Evolutionary conservation across 2,329 filamentous ascomycete genomes (phyloP).

Genomic region (Elsinoe ampelina): DNA sequence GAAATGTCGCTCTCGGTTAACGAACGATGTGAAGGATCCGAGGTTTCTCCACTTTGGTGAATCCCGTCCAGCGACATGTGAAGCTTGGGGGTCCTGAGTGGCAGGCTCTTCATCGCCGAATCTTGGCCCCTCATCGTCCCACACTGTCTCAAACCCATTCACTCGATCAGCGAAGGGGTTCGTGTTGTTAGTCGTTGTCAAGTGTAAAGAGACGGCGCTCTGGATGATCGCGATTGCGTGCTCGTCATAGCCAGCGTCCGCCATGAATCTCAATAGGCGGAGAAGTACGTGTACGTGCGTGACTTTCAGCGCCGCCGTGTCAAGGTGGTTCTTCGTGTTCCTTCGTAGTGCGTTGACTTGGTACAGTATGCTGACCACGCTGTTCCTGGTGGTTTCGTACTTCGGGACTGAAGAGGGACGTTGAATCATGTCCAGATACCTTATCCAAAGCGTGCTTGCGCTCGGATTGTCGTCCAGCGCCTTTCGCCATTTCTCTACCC

Average conservation of each 20-base stretch:
- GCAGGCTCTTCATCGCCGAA: conserved; percentile 55
- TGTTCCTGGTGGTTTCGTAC: conserved; percentile 52
- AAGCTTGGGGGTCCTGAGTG: background rate
- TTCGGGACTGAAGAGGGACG: conserved; percentile 57
- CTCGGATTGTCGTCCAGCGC: conserved; percentile 47
- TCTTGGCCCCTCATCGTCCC: conserved; percentile 74
- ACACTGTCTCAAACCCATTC: conserved; percentile 58
- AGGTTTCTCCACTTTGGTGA: conserved; percentile 11
- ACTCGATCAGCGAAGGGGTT: conserved; percentile 12
- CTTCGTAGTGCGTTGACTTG: conserved; percentile 37
- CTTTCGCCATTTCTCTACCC: conserved; percentile 57
- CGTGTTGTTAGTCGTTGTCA: conserved; percentile 44
- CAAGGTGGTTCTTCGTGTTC: background rate
- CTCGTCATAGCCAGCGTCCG: conserved; percentile 70
- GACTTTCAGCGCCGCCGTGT: conserved; percentile 23
- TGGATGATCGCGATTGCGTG: conserved; percentile 76
- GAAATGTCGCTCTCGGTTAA: conserved; percentile 44
- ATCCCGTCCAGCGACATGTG: background rate
- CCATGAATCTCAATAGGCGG: conserved; percentile 62
- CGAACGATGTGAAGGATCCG: conserved; percentile 37
- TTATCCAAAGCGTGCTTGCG: conserved; percentile 61
- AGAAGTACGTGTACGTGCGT: conserved; percentile 63
- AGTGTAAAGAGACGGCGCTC: conserved; percentile 62
- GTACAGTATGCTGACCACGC: conserved; percentile 43
- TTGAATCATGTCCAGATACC: conserved; percentile 62